Evolutionary conservation across 1,139 yeast species (phyloP), one percentile per base, ranked within the genome.

Genomic region (Protomyces lactucae-debilis): DNA sequence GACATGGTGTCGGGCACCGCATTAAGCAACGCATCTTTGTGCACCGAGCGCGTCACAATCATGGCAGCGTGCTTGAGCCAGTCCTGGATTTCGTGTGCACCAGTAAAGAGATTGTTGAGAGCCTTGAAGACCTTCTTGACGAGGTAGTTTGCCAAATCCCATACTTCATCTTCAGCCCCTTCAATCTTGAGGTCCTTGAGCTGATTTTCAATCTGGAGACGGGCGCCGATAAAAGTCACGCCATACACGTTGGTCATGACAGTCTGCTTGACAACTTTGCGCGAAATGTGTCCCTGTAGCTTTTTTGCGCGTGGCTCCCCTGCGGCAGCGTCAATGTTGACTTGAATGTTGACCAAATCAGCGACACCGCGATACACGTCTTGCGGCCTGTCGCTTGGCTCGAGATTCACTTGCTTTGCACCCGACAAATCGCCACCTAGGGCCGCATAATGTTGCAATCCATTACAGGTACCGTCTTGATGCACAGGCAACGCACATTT

Each of bases 201-300:
- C 66, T 78, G 76, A 61, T 72, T 71, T 36, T 76, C 72, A 71
- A 93, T 90, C 77, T 93, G 99, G 3, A 85, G 86, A 35, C 90
- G 83, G 0, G 98, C 99, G 21, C 99, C 99, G 68, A 90, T 83
- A 74, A 83, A 90, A 0, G 99, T 93, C 12, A 93, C 99, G 71
- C 99, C 99, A 73, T 95, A 93, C 53, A 93, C 99, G 72, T 91
- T 92, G 1, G 99, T 93, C 99, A 93, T 93, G 37, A 93, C 99
- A 0, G 99, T 90, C 75, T 93, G 98, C 74, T 93, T 93, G 57
- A 93, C 96, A 57, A 93, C 87, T 74, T 92, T 92, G 72, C 99
- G 83, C 28, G 86, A 82, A 67, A 93, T 83, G 69, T 84, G 82
- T 64, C 86, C 89, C 67, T 82, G 79, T 35, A 86, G 77, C 64